Evolutionary conservation across 2,329 filamentous ascomycete genomes (phyloP), one percentile per base, ranked within the genome.

Genomic region (Trichoderma sp.): DNA sequence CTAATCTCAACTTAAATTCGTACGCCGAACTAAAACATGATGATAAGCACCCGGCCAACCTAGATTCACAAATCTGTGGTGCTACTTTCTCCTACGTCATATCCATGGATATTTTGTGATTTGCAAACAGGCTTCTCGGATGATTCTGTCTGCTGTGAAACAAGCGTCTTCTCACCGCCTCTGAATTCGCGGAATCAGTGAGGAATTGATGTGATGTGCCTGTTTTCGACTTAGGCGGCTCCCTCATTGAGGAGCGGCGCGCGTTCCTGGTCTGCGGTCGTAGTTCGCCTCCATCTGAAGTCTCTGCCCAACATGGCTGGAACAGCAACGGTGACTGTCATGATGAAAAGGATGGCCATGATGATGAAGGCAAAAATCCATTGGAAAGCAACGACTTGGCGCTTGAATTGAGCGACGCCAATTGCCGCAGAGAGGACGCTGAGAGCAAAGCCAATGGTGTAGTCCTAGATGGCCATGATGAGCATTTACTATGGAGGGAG

Each of bases 301-400:
- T 89, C 85, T 65, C 84, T 82, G 68, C 89, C 89, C 13, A 87
- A 83, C 75, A 89, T 83, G 25, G 85, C 85, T 0, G 90, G 90
- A 37, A 91, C 78, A 2, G 87, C 90, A 63, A 93, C 82, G 17
- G 85, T 78, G 2, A 92, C 74, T 1, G 91, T 92, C 19, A 87
- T 80, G 22, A 93, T 77, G 76, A 95, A 90, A 64, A 96, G 86
- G 29, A 92, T 76, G 1, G 84, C 87, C 84, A 94, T 93, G 77
- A 97, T 93, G 70, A 88, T 83, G 75, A 96, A 95, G 37, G 93
- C 91, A 77, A 97, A 97, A 79, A 96, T 94, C 93, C 93, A 97
- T 81, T 97, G 93, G 71, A 97, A 83, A 7, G 92, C 91, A 72
- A 96, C 84, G 68, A 90, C 79, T 76, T 93, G 88, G 74, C 86